Base-by-base conservation (phyloP, 345 rosid genomes). In the Moricandia moricandioides region DNA sequence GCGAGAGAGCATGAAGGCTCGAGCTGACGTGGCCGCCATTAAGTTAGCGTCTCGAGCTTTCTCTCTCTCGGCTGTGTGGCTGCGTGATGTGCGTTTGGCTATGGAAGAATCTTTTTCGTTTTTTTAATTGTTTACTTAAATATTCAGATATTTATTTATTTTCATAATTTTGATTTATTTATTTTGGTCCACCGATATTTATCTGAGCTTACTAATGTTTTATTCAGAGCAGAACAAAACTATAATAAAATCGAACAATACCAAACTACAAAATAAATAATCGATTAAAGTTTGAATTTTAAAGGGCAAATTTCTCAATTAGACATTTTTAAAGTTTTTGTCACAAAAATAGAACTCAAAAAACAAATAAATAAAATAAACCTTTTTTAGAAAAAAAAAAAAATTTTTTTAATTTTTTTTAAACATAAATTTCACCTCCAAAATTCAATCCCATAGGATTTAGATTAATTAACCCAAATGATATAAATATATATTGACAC, bases 21-120 rank as follows among this genome's bases (percentile, higher is more conserved):
- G 84, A 54, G 85, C 82, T 63, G 85, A 80, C 24, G 90, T 17
- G 65, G 91, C 86, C 79, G 96, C 96, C 96, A 90, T 90, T 76
- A 52, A 73, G 16, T 62, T 51, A 60, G 72, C 62, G 70, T 40
- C 43, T 59, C 73, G 58, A 57, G 76, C 76, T 72, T 39, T 70
- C 29, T 65, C 45, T 39, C 77, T 29, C 60, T 66, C 37, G n/a
- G 58, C 69, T 40, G 55, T 67, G 72, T 77, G 78, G 73, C 68
- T 67, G 75, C 80, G 72, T 71, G 62, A 71, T 71, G 37, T 71
- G 80, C 75, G 80, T 29, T 70, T 70, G 35, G 54, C 71, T 77
- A 70, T 62, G 37, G 47, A 31, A 31, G 37, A 64, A 52, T 78
- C 64, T 69, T 61, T 71, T 69, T 43, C 31, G 7, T 33, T 29